These are phyloP conservation scores for Syzygium aqueum DNA, from an alignment of 345 rosid genomes.

Conservation along the genomic window DNA sequence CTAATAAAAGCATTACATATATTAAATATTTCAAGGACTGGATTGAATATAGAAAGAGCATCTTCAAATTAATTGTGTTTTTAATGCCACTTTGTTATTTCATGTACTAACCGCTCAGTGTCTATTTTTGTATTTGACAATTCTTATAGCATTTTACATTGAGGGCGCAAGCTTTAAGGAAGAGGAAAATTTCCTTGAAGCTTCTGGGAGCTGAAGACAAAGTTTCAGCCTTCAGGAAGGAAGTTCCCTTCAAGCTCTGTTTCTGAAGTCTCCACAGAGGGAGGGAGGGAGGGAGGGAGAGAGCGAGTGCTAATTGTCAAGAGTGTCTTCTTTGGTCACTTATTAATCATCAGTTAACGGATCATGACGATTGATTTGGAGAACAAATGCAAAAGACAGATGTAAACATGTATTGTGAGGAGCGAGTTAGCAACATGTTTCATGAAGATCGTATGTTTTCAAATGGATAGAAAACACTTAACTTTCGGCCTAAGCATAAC, in stretches of 20 bases:
- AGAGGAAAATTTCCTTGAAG: background rate
- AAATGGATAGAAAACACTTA: background rate
- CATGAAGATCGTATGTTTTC: background rate
- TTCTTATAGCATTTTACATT: background rate
- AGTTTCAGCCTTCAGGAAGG: background rate
- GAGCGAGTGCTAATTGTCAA: background rate
- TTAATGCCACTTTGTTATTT: background rate
- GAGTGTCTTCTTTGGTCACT: background rate
- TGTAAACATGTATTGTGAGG: background rate
- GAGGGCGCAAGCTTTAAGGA: background rate
- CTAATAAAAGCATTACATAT: background rate
- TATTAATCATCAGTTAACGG: background rate
- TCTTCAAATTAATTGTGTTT: background rate
- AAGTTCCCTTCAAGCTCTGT: background rate
- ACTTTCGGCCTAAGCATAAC: background rate
- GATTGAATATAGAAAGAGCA: background rate
- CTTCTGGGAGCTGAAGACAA: background rate
- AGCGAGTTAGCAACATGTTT: background rate
- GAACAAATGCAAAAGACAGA: background rate
- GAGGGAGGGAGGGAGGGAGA: background rate
- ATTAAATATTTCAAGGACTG: background rate
- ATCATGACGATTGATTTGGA: background rate
- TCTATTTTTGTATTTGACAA: background rate
- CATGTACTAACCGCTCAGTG: background rate
- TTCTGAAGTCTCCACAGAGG: background rate